phyloP scores from a whole-genome alignment of 2,329 filamentous ascomycete species.

The Colletotrichum lupini region DNA sequence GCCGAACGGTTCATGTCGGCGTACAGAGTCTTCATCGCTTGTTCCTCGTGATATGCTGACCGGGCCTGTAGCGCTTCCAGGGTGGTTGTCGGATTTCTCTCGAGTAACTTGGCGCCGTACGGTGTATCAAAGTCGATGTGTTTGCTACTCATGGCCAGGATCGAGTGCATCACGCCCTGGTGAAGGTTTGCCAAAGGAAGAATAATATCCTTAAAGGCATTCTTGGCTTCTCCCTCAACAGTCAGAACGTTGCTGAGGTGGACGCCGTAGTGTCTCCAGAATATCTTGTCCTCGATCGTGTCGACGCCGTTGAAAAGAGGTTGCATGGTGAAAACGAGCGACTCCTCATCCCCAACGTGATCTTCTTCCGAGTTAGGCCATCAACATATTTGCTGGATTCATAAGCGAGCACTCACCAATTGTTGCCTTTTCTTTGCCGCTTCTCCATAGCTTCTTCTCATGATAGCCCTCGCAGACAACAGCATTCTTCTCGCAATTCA shows the following conservation, averaged over 20 bases:
- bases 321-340: constrained; percentile 63
- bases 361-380: constrained; percentile 20
- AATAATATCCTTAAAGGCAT: constrained; percentile 87
- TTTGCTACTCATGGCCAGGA: constrained; percentile 84
- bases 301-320: constrained; percentile 85
- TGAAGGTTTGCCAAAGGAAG: constrained; percentile 85
- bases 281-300: constrained; percentile 80
- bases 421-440: constrained; percentile 80
- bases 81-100: constrained; percentile 59
- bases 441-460: constrained; percentile 87
- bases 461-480: constrained; percentile 92
- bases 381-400: neutral
- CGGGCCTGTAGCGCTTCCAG: constrained; percentile 59
- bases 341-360: constrained; percentile 13
- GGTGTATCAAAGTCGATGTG: constrained; percentile 73
- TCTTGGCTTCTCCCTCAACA: constrained; percentile 82
- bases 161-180: constrained; percentile 88
- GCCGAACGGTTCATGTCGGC: constrained; percentile 56
- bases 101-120: constrained; percentile 64
- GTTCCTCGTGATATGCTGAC: constrained; percentile 65
- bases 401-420: constrained; percentile 61
- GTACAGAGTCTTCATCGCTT: constrained; percentile 64
- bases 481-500: constrained; percentile 94
- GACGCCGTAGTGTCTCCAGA: constrained; percentile 85
- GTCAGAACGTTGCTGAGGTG: constrained; percentile 85